These are phyloP conservation scores for Calonectria ilicicola DNA, from an alignment of 2,329 filamentous ascomycete genomes.

Conservation along the genomic window DNA sequence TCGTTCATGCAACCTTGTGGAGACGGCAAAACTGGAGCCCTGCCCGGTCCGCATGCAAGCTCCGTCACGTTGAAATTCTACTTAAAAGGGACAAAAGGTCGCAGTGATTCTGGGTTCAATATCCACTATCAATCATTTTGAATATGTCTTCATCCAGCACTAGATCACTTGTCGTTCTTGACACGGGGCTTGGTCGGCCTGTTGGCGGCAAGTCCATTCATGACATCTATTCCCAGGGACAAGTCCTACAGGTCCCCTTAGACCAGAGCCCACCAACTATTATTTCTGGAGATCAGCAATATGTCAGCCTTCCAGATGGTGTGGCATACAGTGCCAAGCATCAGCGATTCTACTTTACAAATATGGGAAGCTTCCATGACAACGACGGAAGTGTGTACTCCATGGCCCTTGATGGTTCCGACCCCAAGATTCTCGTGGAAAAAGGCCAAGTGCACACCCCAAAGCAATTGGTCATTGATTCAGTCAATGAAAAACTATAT, in stretches of 20 bases:
- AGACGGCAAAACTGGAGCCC: neutral
- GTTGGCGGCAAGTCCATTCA: neutral
- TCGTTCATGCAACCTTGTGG: slow-evolving; percentile 5
- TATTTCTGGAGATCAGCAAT: neutral
- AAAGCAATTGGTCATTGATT: slow-evolving; percentile 54
- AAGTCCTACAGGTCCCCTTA: neutral
- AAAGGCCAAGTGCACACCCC: slow-evolving; percentile 61
- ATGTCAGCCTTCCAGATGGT: neutral
- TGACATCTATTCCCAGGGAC: neutral
- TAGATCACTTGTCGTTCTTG: neutral
- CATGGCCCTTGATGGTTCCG: slow-evolving; percentile 61
- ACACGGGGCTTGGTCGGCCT: neutral
- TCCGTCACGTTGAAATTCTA: neutral
- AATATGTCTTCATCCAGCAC: neutral
- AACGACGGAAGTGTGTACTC: slow-evolving; percentile 58
- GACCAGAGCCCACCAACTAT: neutral
- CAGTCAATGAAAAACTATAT: slow-evolving; percentile 50
- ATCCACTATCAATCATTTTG: neutral
- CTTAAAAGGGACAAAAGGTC: neutral
- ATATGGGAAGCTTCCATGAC: slow-evolving; percentile 55
- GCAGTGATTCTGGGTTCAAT: neutral
- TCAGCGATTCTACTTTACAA: neutral
- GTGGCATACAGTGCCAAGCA: neutral
- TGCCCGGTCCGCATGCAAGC: neutral
- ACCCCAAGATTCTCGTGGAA: slow-evolving; percentile 56